Base-by-base conservation (phyloP, 1,284 basidiomycete genomes). In the Ustilago crameri region DNA sequence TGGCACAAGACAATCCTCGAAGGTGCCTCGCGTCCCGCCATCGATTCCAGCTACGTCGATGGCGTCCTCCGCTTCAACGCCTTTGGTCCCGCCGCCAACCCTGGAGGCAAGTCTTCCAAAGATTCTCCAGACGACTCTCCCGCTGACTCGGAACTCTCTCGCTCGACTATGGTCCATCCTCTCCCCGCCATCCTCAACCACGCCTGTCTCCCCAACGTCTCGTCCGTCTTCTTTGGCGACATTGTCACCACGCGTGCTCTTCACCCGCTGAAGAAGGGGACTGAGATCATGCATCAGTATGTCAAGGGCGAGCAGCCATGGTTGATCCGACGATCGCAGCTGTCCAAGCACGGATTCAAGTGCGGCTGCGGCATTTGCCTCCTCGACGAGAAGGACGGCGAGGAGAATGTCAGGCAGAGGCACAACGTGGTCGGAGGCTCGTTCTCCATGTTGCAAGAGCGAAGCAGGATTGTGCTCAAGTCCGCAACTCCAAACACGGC, bases 161-260 rank as follows among this genome's bases (percentile, higher is more conserved):
- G 75, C 5, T 76, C 75, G 1, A 81, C 81, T 20, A 81, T 81
- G 78, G 79, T 81, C 32, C 81, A 82, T 27, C 81, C 80, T 1
- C 71, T 82, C 5, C 80, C 81, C 0, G 81, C 81, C 8, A 81
- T 83, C 30, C 67, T 83, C 42, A 83, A 83, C 68, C 81, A 83
- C 49, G 71, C 78, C 0, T 83, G 81, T 37, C 52, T 80, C 12
- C 81, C 81, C 46, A 83, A 80, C 56, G 81, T 80, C 24, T 82
- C 79, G 5, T 80, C 79, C 3, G 76, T 82, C 12, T 83, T 83
- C 48, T 74, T 82, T 30, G 79, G 79, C 55, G 75, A 82, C 44
- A 62, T 80, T 40, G 78, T 83, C 48, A 73, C 76, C 32, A 82
- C 80, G 22, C 72, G 78, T 18, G 78, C 81, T 1, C 61, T 83